A percentile compares a stretch with the other conserved stretches of the same genome.
Conservation (phyloP, 1,284 basidiomycete species). For the Cryptococcus neoformans region DNA sequence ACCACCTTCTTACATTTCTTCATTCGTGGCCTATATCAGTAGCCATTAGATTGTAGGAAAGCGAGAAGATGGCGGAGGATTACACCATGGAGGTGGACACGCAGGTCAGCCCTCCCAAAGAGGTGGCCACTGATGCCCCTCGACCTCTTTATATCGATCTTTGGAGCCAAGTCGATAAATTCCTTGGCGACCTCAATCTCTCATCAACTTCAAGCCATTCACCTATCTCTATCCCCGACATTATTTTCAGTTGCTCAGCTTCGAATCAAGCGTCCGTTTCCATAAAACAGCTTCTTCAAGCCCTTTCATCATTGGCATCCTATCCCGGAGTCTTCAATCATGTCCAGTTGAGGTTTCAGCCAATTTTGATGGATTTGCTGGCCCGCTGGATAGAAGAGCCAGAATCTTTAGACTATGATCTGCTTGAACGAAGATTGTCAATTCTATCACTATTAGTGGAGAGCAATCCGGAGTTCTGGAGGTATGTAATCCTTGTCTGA, state of each 20-base stretch:
- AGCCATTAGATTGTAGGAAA: not conserved
- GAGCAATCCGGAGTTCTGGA: conserved; percentile 39
- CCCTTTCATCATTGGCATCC: conserved; percentile 21
- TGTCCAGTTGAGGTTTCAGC: conserved; percentile 32
- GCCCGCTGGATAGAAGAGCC: conserved; percentile 37
- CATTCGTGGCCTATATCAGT: too few species aligned
- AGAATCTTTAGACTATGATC: conserved; percentile 7
- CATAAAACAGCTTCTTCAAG: conserved; percentile 18
- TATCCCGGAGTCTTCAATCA: conserved; percentile 18
- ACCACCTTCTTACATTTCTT: too few species aligned
- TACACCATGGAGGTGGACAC: conserved; percentile 5
- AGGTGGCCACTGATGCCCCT: not conserved
- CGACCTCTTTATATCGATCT: conserved; percentile 17
- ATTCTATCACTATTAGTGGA: conserved; percentile 32
- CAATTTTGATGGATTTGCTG: conserved; percentile 36
- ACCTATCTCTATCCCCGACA: conserved; percentile 7
- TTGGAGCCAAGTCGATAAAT: conserved; percentile 5
- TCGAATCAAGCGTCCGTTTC: not conserved
- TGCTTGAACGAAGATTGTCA: conserved; percentile 32
- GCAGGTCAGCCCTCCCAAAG: not conserved
- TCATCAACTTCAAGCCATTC: not conserved
- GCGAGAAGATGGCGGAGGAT: conserved; percentile 2
- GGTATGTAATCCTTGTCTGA: conserved; percentile 23
- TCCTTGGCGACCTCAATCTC: conserved; percentile 11
- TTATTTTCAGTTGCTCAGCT: conserved; percentile 11